Base-by-base conservation (phyloP, 306 rosid species). In the Acacia crassicarpa region DNA sequence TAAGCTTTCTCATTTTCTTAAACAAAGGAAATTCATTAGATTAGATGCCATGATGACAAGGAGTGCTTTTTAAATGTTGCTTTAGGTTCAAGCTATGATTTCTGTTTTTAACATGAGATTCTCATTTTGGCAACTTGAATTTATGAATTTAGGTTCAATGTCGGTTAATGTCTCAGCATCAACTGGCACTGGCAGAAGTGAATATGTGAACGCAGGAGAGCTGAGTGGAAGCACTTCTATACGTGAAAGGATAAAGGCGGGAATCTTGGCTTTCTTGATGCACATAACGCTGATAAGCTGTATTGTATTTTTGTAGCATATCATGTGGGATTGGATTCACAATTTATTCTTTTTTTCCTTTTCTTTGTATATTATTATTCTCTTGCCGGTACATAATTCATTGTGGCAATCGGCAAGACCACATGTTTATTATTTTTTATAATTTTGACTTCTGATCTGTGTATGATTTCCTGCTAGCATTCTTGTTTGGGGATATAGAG, bases 141-240 rank as follows among this genome's bases (percentile, higher is more conserved):
- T 74, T 53, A 46, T 83, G 8, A 30, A 71, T 53, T 46, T 66
- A 96, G 99, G 99, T 87, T 88, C 98, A 5, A 79, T 68, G 79
- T 78, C 99, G 1, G 97, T 96, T 80, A 96, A 96, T 80, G 98
- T 96, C 56, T 89, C 99, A 30, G 88, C 97, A 62, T 67, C 91
- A 59, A 66, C 89, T 30, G 92, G 89, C 54, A 87, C 89, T 0
- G 91, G 97, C 58, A 89, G 85, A 79, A 93, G 94, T 68, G 97
- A 93, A 81, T 92, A 12, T 77, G 97, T 95, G 46, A 93, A 89
- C 54, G 87, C 98, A 15, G 95, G 97, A 67, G 90, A 93, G 75
- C 30, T 90, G 6, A 86, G 94, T 65, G 86, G 88, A 9, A 76
- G 87, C 88, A 80, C 68, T 74, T 89, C 91, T 67, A 33, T 83